phyloP scores from a whole-genome alignment of 2,329 filamentous ascomycete genomes.

The Diaporthe ilicicola region DNA sequence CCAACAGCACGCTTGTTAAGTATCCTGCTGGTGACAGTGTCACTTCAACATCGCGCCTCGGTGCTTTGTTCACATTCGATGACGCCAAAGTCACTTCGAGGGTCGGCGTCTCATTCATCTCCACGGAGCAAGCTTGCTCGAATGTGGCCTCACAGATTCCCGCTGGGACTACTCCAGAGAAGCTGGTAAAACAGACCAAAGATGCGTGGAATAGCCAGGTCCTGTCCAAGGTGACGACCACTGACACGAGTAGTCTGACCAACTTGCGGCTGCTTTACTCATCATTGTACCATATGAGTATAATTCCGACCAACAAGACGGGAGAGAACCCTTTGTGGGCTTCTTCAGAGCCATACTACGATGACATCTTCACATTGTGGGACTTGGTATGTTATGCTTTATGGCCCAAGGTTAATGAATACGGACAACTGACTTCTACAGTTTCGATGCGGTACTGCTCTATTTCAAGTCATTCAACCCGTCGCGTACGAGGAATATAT shows the following conservation, averaged over 20 bases:
- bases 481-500: constrained; percentile 70
- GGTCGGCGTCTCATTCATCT: constrained; percentile 76
- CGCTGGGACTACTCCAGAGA: constrained; percentile 48
- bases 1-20: constrained; percentile 41
- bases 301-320: constrained; percentile 75
- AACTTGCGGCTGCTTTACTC: constrained; percentile 71
- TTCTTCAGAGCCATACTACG: constrained; percentile 73
- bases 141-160: constrained; percentile 67
- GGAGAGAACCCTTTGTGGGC: constrained; percentile 75
- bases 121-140: constrained; percentile 64
- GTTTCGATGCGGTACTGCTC: constrained; percentile 71
- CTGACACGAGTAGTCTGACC: constrained; percentile 56
- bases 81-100: constrained; percentile 58
- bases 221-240: constrained; percentile 70
- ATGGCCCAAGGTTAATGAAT: neutral
- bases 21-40: constrained; percentile 45
- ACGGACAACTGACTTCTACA: constrained; percentile 39
- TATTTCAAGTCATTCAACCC: constrained; percentile 73
- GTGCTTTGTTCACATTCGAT: constrained; percentile 64
- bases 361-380: constrained; percentile 78
- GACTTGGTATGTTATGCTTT: constrained; percentile 46
- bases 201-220: constrained; percentile 68
- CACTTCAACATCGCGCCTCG: constrained; percentile 51
- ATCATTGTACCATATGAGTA: constrained; percentile 73
- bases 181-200: constrained; percentile 56